Evolutionary conservation across 768 basidiomycete genomes (phyloP), one percentile per base, ranked within the genome.

Genomic region (Boletus bicolor): DNA sequence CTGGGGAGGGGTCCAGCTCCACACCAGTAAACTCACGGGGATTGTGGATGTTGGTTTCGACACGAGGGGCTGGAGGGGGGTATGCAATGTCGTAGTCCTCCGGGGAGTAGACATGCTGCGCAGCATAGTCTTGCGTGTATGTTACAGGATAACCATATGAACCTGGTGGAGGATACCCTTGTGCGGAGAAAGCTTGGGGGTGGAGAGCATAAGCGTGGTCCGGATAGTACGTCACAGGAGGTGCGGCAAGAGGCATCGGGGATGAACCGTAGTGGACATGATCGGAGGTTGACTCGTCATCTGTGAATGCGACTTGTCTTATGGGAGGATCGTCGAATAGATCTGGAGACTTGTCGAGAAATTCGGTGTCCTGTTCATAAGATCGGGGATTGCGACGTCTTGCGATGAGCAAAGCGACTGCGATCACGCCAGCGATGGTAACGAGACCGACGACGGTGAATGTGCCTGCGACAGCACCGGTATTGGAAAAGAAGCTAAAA

Each of bases 401-500:
- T 37, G 64, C 59, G 49, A 72, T 59, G 52, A 73, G 41, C 49
- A 73, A 54, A 5, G 63, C 55, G 45, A 61, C 56, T 32, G 65
- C 70, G 21, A 72, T 60, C 47, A 78, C 30, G 19, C 68, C 59
- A 19, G 68, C 73, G 42, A 76, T 12, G 19, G 57, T 68, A 8
- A 76, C 54, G 3, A 82, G 58, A 46, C 74, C 77, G 50, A 75
- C 70, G 53, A 73, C 68, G 39, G 75, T 70, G 56, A 81, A 82
- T 0, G 74, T 75, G 39, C 74, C 77, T 0, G 76, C 80, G 19
- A 80, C 76, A 0, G 77, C 80, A 36, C 72, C 76, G 49, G 73
- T 77, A 59, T 78, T 75, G 44, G 71, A 58, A 59, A 79, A 75
- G 72, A 82, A 82, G 55, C 80, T 81, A 51, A 24, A 19, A 42